Evolutionary conservation across 164 flowering plant species (phyloP).

Genomic region (Stephania japonica): DNA sequence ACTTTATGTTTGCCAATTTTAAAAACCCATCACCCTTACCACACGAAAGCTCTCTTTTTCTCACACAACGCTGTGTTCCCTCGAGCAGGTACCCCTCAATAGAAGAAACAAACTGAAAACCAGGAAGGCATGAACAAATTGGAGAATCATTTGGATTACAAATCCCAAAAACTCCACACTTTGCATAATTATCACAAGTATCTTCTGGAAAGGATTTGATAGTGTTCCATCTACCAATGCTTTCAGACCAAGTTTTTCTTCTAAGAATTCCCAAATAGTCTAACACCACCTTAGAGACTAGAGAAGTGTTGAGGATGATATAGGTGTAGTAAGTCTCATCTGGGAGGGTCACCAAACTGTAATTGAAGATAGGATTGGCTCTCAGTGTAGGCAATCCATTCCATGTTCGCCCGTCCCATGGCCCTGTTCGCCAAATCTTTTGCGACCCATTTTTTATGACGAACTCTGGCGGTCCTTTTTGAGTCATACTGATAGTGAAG

Average conservation of each 20-base stretch:
- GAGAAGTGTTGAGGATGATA: too few relatives aligned
- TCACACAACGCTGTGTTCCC: too few relatives aligned
- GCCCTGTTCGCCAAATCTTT: slow-evolving; percentile 22
- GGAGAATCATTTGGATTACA: background rate
- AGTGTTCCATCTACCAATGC: background rate
- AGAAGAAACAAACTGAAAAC: slow-evolving; percentile 14
- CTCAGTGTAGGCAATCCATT: slow-evolving; percentile 21
- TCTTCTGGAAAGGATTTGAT: background rate
- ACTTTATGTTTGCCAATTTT: too few relatives aligned
- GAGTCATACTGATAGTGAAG: slow-evolving; percentile 17
- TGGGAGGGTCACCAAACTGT: too few relatives aligned
- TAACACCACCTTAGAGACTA: too few relatives aligned
- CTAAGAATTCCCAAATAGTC: background rate
- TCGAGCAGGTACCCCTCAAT: too few relatives aligned
- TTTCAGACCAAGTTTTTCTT: background rate
- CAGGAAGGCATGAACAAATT: slow-evolving; percentile 11
- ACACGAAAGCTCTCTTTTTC: too few relatives aligned
- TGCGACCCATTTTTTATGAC: slow-evolving; percentile 14
- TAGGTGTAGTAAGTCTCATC: too few relatives aligned
- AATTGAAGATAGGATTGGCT: background rate
- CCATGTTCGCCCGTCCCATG: slow-evolving; percentile 12
- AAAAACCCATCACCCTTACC: too few relatives aligned
- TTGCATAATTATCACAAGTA: slow-evolving; percentile 1
- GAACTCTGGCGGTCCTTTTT: slow-evolving; percentile 22
- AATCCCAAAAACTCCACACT: slow-evolving; percentile 4